Base-by-base conservation (phyloP, 1,284 basidiomycete genomes). In the Ganoderma resinaceum region DNA sequence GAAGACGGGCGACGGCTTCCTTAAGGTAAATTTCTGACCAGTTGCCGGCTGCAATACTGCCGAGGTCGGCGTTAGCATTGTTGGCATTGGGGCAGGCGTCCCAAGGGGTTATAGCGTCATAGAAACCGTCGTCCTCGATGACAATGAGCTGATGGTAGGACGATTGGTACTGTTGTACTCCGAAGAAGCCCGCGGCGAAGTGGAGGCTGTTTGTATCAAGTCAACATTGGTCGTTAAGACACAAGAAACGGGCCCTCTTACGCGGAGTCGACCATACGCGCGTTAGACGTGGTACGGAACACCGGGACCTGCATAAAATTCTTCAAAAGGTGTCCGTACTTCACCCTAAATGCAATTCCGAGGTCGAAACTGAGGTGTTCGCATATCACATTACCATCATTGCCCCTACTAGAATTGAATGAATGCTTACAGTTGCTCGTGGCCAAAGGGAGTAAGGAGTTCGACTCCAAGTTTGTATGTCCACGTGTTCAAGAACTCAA, bases 161-260 rank as follows among this genome's bases (percentile, higher is more conserved):
- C 23, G 76, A 77, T 66, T 79, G 75, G 67, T 84, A 86, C 6
- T 78, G 75, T 64, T 87, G 86, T 3, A 89, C 82, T 6, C 87
- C 88, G 71, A 90, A 89, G 79, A 90, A 88, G 1, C 89, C 88
- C 12, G 87, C 86, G 7, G 86, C 84, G 73, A 90, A 89, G 73
- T 87, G 81, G 20, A 85, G 74, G 5, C 84, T 86, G 63, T 7
- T 37, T 18, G 33, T 37, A 40, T 37, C 6, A 53, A 6, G 33
- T 55, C 59, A 64, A 66, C 61, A 12, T 37, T 29, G 18, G n/a
- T 26, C 26, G 16, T 14, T 31, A 29, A 40, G 26, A 16, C 26
- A 26, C 53, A 43, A n/a, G n/a, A 43, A 31, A 29, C 33, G 3
- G 23, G 29, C 14, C 53, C 46, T 78, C 86, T 79, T 74, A 87